Evolutionary conservation across 495 filamentous ascomycete species (phyloP).

Genomic region (Daldinia vernicosa): DNA sequence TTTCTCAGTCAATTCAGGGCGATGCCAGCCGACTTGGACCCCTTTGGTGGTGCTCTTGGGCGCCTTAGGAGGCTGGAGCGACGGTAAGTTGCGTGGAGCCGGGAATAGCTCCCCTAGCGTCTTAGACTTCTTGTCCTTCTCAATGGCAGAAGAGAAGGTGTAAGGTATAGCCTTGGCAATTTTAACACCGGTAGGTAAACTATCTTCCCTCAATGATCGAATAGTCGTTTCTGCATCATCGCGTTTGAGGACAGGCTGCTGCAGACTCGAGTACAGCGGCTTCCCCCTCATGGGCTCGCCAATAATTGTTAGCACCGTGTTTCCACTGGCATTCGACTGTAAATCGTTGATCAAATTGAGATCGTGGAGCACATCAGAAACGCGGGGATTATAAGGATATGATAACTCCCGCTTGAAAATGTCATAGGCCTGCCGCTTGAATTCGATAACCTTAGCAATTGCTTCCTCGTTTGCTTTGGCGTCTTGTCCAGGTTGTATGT

Average conservation of each 20-base stretch:
- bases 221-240: constrained; percentile 45
- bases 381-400: constrained; percentile 44
- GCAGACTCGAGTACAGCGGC: constrained; percentile 85
- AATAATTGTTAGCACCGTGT: constrained; percentile 74
- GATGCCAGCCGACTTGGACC: constrained; percentile 69
- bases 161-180: constrained; percentile 72
- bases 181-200: constrained; percentile 77
- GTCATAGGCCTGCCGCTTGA: constrained; percentile 54
- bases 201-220: constrained; percentile 65
- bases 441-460: constrained; percentile 51
- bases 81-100: constrained; percentile 70
- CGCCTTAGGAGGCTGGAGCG: constrained; percentile 75
- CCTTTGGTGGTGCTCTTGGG: constrained; percentile 70
- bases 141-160: constrained; percentile 41
- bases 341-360: constrained; percentile 37
- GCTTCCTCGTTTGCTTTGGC: constrained; percentile 41
- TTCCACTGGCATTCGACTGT: constrained; percentile 50
- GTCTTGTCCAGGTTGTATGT: constrained; percentile 33
- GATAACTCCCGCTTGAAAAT: constrained; percentile 52
- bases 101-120: constrained; percentile 86
- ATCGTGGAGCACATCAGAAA: constrained; percentile 28
- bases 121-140: constrained; percentile 59
- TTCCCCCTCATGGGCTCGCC: constrained; percentile 74
- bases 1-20: constrained; percentile 62
- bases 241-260: constrained; percentile 59